A percentile compares a stretch with the other conserved stretches of the same genome.
phyloP scores from a whole-genome alignment of 441 rosid genomes.

The Melastoma candidum region DNA sequence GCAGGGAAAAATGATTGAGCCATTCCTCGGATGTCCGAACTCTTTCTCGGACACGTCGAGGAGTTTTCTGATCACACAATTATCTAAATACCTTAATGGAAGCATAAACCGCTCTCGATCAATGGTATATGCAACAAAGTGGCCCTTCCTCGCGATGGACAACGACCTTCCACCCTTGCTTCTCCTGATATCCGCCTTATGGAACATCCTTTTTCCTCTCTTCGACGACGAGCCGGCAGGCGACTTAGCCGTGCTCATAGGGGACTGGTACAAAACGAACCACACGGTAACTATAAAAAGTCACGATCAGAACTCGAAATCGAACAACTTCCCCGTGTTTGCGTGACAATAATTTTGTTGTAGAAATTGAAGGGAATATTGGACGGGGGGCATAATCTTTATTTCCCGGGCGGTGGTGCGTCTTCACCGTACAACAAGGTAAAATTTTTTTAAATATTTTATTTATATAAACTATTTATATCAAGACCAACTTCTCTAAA shows the following conservation, averaged over 20 bases:
- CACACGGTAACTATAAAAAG: constrained; percentile 47
- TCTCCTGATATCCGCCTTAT: not conserved
- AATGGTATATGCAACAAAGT: constrained; percentile 4
- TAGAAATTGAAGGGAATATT: constrained; percentile 47
- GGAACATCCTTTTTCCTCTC: too few species aligned
- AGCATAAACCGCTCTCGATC: not conserved
- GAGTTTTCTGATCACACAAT: not conserved
- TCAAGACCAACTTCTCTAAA: too few species aligned
- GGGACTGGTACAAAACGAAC: constrained; percentile 81
- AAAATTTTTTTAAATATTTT: not conserved
- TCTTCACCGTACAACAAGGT: constrained; percentile 62
- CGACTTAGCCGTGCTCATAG: constrained; percentile 76
- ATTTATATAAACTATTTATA: too few species aligned
- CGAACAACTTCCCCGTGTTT: too few species aligned
- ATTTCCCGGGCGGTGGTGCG: constrained; percentile 37
- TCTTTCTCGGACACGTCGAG: constrained; percentile 2
- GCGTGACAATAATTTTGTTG: too few species aligned
- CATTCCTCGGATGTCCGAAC: not conserved
- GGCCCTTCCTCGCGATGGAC: not conserved
- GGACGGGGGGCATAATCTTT: constrained; percentile 54
- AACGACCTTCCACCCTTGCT: not conserved
- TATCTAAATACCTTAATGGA: not conserved
- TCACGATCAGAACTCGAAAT: too few species aligned
- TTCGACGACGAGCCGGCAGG: constrained; percentile 31
- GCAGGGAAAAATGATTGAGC: not conserved